phyloP scores from a whole-genome alignment of 345 rosid genomes.

The Dipteronia sinensis region DNA sequence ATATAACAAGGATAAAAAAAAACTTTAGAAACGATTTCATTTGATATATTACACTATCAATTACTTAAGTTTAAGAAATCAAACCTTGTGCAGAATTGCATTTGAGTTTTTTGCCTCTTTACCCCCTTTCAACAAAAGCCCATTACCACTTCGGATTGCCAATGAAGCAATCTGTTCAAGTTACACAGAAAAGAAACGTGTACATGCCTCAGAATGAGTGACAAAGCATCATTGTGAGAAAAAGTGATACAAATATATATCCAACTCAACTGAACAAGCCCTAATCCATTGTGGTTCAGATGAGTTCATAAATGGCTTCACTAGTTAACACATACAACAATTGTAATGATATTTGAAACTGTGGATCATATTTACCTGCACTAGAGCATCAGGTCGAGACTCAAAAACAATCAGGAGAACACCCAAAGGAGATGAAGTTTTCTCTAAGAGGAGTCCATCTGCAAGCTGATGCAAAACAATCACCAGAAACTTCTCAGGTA shows the following conservation, averaged over 20 bases:
- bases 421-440: constrained; percentile 94
- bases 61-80: not conserved
- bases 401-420: constrained; percentile 96
- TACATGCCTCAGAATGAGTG: constrained; percentile 3
- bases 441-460: constrained; percentile 91
- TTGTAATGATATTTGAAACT: too few relatives aligned
- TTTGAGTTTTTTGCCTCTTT: constrained; percentile 93
- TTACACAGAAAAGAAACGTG: constrained; percentile 17
- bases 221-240: not conserved
- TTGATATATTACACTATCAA: not conserved
- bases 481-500: constrained; percentile 21
- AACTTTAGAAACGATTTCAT: constrained; percentile 13
- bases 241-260: not conserved
- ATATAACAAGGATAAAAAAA: constrained; percentile 21
- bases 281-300: not conserved
- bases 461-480: constrained; percentile 62
- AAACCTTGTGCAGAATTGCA: constrained; percentile 93
- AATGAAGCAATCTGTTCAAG: constrained; percentile 85
- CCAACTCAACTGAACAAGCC: not conserved
- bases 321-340: too few relatives aligned
- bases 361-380: constrained; percentile 59
- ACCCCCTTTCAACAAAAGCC: constrained; percentile 93
- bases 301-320: not conserved
- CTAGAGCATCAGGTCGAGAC: constrained; percentile 96
- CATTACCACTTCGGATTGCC: constrained; percentile 97